A percentile compares a stretch with the other conserved stretches of the same genome.
These are phyloP conservation scores for Mucor mucedo DNA, from an alignment of 371 early-diverging fungal genomes.

Conservation along the genomic window DNA sequence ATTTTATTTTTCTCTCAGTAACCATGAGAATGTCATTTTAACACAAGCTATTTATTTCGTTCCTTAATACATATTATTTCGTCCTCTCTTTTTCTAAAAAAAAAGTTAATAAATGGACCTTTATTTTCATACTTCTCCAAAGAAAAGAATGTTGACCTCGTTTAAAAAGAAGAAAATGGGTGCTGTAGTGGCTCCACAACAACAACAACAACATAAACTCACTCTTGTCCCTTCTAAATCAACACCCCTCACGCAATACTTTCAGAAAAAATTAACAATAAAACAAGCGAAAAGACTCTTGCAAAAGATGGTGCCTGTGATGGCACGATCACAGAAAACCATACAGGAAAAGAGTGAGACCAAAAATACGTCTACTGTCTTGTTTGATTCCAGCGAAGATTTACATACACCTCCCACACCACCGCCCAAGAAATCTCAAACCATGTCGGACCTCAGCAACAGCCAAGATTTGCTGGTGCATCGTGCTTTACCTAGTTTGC, in stretches of 20 bases:
- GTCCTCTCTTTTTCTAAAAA: neutral
- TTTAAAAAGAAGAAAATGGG: conserved; percentile 9
- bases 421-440: conserved; percentile 25
- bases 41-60: conserved; percentile 8
- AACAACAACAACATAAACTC: neutral
- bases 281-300: conserved; percentile 17
- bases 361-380: neutral
- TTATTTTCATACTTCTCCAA: conserved; percentile 24
- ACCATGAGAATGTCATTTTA: conserved; percentile 5
- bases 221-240: neutral
- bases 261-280: conserved; percentile 3
- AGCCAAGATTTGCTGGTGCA: neutral
- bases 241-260: neutral
- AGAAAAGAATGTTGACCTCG: conserved; percentile 8
- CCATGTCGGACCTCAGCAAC: conserved; percentile 8
- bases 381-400: conserved; percentile 22
- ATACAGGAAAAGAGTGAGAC: neutral
- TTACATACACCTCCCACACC: conserved; percentile 12
- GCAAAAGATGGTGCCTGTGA: conserved; percentile 7
- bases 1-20: neutral
- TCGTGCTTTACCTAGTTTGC: conserved; percentile 23
- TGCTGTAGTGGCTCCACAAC: conserved; percentile 6
- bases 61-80: conserved; percentile 6
- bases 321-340: neutral
- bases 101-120: conserved; percentile 16